Conservation (phyloP, 371 early-diverging fungal species). For the Mortierella sp. region DNA sequence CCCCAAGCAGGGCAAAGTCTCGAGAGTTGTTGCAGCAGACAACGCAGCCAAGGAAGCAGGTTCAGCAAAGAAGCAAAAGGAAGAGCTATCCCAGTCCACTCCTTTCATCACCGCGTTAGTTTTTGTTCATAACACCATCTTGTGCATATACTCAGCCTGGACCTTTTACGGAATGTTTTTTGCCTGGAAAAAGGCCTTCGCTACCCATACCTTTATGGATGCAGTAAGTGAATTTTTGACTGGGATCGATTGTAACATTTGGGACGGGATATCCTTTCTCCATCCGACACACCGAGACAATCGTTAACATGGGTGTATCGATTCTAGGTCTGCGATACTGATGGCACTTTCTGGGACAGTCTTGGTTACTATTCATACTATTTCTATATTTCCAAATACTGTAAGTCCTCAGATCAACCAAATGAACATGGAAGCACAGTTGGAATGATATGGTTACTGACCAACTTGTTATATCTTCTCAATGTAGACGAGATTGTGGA, state of each 20-base stretch:
- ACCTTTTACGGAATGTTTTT: conserved; percentile 62
- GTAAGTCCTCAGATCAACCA: conserved; percentile 53
- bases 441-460: no score
- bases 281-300: no score
- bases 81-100: conserved; percentile 40
- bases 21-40: conserved; percentile 53
- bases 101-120: conserved; percentile 64
- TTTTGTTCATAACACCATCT: conserved; percentile 68
- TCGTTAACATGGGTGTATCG: background rate
- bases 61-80: background rate
- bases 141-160: conserved; percentile 69
- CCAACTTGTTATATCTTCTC: background rate
- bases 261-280: conserved; percentile 22
- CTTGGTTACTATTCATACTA: conserved; percentile 70
- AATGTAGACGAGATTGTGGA: conserved; percentile 80
- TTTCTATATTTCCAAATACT: conserved; percentile 80
- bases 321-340: conserved; percentile 61
- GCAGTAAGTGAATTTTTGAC: conserved; percentile 49
- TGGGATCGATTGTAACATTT: conserved; percentile 11
- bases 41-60: conserved; percentile 27
- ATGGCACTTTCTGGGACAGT: conserved; percentile 64
- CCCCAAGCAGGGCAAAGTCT: conserved; percentile 57
- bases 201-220: conserved; percentile 49
- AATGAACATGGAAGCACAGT: background rate
- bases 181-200: conserved; percentile 43